Conservation (phyloP, 192 early-diverging fungal genomes). For the Backusella australiensis region DNA sequence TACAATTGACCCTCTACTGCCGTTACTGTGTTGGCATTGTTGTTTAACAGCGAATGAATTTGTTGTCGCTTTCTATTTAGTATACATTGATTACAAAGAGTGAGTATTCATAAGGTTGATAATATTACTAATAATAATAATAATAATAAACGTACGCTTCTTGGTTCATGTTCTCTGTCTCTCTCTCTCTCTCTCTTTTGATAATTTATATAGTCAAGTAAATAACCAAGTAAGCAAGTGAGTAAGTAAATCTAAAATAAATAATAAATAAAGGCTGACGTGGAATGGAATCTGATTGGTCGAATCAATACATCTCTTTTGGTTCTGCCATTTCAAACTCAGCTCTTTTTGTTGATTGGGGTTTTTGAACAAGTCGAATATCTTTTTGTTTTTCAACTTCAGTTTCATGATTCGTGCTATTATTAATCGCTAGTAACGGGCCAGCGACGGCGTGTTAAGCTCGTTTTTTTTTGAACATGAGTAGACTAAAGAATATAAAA, state of each 20-base stretch:
- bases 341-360: too few species aligned
- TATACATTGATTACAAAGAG: neutral
- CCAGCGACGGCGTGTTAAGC: too few species aligned
- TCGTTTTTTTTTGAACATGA: too few species aligned
- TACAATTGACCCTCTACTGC: constrained; percentile 31
- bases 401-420: too few species aligned
- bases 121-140: neutral
- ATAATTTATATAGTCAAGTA: too few species aligned
- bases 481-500: too few species aligned
- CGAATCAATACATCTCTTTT: neutral
- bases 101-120: too few species aligned
- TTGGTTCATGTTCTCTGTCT: neutral
- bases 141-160: neutral
- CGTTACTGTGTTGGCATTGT: constrained; percentile 22
- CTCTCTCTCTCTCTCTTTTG: too few species aligned
- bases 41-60: constrained; percentile 29
- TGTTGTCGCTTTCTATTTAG: constrained; percentile 31
- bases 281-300: neutral
- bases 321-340: too few species aligned
- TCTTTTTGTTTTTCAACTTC: too few species aligned
- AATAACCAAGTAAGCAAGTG: neutral
- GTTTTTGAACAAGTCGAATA: too few species aligned
- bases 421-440: too few species aligned
- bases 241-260: neutral
- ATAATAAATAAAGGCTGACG: neutral